phyloP scores from a whole-genome alignment of 495 filamentous ascomycete genomes.

The Haplographium delicatum region DNA sequence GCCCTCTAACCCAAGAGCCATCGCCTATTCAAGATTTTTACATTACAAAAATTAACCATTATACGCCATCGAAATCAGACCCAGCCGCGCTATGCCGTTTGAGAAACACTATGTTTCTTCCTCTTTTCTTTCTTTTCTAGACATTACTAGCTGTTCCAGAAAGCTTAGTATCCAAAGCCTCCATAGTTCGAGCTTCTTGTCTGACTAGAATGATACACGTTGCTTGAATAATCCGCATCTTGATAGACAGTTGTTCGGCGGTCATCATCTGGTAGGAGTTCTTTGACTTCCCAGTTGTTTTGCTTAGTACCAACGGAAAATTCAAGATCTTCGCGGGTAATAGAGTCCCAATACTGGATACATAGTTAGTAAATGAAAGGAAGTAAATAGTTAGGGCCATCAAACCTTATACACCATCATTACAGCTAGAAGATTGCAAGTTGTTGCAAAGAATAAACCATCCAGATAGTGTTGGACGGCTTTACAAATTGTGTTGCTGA shows the following conservation, averaged over 20 bases:
- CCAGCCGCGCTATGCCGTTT: constrained; percentile 20
- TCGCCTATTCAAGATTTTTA: not conserved
- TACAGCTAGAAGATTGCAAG: constrained; percentile 88
- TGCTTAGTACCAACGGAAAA: constrained; percentile 93
- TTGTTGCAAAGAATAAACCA: constrained; percentile 89
- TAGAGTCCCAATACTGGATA: constrained; percentile 89
- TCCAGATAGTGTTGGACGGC: constrained; percentile 89
- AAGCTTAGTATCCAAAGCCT: constrained; percentile 22
- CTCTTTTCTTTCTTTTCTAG: not conserved
- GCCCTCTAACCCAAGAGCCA: not conserved
- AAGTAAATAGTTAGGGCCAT: constrained; percentile 16
- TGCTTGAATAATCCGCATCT: constrained; percentile 21
- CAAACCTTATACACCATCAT: constrained; percentile 99
- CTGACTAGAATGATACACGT: constrained; percentile 2
- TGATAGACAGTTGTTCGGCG: constrained; percentile 63
- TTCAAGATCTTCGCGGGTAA: constrained; percentile 96
- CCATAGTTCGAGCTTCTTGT: constrained; percentile 27
- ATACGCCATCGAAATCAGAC: constrained; percentile 11
- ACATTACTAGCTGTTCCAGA: not conserved
- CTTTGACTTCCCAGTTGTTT: constrained; percentile 99
- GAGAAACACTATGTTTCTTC: not conserved
- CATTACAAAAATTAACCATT: not conserved
- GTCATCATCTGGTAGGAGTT: constrained; percentile 84
- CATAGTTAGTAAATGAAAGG: constrained; percentile 9
- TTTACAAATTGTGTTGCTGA: constrained; percentile 80